phyloP scores from a whole-genome alignment of 352 stramenopile species.

The Pythium oligandrum region DNA sequence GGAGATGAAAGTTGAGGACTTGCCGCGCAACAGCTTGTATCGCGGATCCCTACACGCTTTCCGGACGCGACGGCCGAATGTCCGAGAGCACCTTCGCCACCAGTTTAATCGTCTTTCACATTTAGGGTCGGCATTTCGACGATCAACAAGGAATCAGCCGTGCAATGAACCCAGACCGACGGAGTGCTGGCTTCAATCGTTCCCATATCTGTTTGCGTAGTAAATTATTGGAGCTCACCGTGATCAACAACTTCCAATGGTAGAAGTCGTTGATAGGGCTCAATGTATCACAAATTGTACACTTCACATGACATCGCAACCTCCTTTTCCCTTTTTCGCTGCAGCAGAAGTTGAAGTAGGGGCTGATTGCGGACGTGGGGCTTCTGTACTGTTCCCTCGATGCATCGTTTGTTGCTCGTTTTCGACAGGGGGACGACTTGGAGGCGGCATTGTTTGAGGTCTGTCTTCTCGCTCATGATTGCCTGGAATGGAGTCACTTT shows the following conservation, averaged over 20 bases:
- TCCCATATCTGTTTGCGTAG: conserved; percentile 1
- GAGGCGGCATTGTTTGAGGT: too few relatives aligned
- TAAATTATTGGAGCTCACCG: conserved; percentile 10
- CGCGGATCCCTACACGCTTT: conserved; percentile 41
- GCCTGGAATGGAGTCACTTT: too few relatives aligned
- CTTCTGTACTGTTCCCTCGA: too few relatives aligned
- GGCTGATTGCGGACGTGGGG: too few relatives aligned
- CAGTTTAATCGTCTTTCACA: conserved; percentile 33
- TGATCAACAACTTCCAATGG: neutral
- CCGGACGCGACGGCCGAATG: conserved; percentile 18
- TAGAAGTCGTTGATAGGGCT: neutral
- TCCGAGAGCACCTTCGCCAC: conserved; percentile 30
- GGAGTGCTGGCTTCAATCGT: too few relatives aligned
- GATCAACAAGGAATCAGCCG: too few relatives aligned
- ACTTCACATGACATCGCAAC: conserved; percentile 8
- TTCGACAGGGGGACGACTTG: too few relatives aligned
- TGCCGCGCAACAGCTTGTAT: conserved; percentile 62
- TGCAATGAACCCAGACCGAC: too few relatives aligned
- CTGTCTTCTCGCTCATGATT: too few relatives aligned
- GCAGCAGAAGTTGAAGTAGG: neutral
- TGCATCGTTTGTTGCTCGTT: too few relatives aligned
- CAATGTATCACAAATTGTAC: too few relatives aligned
- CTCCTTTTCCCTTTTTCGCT: conserved; percentile 1
- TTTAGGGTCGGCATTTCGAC: conserved; percentile 16
- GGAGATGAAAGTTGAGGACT: conserved; percentile 52